phyloP scores from a whole-genome alignment of 176 grass and related monocot genomes.

The Ampelocalamus luodianensis region DNA sequence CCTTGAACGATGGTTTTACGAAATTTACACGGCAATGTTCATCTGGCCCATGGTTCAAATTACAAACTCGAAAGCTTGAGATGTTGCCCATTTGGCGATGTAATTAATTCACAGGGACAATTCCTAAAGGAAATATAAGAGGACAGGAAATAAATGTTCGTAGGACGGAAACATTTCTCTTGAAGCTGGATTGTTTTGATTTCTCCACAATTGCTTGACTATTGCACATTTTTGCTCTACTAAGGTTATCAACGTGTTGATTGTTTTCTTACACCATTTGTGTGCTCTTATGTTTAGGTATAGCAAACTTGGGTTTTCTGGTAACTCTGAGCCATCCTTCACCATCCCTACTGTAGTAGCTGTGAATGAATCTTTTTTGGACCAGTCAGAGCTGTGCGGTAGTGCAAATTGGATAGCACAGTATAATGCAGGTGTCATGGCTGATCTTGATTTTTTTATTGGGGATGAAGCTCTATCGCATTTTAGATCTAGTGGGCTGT shows the following conservation, averaged over 20 bases:
- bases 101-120: neutral
- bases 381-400: conserved; percentile 70
- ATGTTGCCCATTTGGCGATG: neutral
- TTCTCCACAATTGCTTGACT: conserved; percentile 1
- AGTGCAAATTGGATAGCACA: conserved; percentile 86
- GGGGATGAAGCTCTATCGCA: conserved; percentile 84
- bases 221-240: neutral
- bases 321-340: conserved; percentile 87
- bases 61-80: neutral
- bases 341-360: conserved; percentile 81
- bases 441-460: conserved; percentile 95
- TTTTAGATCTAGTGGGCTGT: conserved; percentile 67
- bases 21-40: neutral
- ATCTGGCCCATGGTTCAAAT: neutral
- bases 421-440: conserved; percentile 99
- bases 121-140: neutral
- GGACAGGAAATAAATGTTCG: neutral
- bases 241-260: neutral
- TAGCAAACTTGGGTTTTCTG: conserved; percentile 88
- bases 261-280: conserved; percentile 14
- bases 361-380: conserved; percentile 93
- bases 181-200: neutral
- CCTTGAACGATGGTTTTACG: neutral
- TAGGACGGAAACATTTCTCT: neutral
- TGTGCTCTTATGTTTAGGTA: conserved; percentile 64